A percentile compares a stretch with the other conserved stretches of the same genome.
phyloP scores from a whole-genome alignment of 371 early-diverging fungal species.

The Mucor lusitanicus region DNA sequence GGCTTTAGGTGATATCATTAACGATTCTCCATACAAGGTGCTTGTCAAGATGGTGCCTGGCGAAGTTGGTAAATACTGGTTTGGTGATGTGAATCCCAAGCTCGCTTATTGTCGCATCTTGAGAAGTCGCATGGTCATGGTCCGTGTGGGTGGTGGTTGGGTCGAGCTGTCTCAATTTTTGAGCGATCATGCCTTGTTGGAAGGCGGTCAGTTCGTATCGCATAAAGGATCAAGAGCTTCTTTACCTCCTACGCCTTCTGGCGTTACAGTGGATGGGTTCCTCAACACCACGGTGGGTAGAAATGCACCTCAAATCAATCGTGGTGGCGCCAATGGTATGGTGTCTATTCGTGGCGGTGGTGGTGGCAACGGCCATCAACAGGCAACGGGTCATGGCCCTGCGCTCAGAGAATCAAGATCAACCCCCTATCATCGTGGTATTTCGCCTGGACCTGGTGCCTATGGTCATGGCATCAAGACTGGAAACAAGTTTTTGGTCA shows the following conservation, averaged over 20 bases:
- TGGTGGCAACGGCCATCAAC: background rate
- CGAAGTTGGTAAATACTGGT: conserved; percentile 74
- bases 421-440: conserved; percentile 39
- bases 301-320: conserved; percentile 11
- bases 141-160: conserved; percentile 85
- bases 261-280: conserved; percentile 23
- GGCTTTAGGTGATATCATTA: conserved; percentile 70
- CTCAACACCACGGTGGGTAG: conserved; percentile 23
- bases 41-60: conserved; percentile 55
- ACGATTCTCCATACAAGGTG: conserved; percentile 52
- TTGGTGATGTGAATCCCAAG: conserved; percentile 72
- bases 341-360: conserved; percentile 16
- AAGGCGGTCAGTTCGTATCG: conserved; percentile 34
- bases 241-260: conserved; percentile 5
- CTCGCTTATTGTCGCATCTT: conserved; percentile 74
- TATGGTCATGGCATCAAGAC: conserved; percentile 49
- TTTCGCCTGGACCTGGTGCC: conserved; percentile 23
- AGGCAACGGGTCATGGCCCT: background rate
- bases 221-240: conserved; percentile 9
- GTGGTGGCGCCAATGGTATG: background rate
- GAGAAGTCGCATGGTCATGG: conserved; percentile 73
- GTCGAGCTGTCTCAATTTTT: conserved; percentile 64
- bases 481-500: conserved; percentile 49
- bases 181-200: conserved; percentile 45
- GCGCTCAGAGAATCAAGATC: conserved; percentile 35